These are phyloP conservation scores for Malus domestica DNA, from an alignment of 306 rosid genomes.

Conservation along the genomic window DNA sequence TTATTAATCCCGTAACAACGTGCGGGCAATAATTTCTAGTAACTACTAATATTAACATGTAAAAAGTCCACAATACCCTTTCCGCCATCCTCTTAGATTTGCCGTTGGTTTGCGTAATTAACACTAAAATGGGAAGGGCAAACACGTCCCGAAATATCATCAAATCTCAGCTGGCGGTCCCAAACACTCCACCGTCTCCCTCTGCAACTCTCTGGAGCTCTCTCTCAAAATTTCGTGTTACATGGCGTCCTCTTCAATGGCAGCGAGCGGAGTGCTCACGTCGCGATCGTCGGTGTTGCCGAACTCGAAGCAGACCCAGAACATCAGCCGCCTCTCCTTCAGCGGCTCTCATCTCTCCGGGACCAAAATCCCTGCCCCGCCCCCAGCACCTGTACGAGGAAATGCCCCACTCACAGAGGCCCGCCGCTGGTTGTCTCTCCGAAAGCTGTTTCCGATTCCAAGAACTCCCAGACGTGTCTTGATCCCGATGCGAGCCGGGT, in stretches of 20 bases:
- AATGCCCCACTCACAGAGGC: not conserved
- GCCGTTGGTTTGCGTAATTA: no score
- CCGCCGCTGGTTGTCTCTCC: slow-evolving; percentile 58
- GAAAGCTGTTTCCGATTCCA: slow-evolving; percentile 84
- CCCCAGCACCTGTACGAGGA: not conserved
- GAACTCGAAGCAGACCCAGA: not conserved
- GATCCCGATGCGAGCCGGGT: slow-evolving; percentile 98
- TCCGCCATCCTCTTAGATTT: not conserved
- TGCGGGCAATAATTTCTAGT: no score
- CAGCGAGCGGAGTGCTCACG: slow-evolving; percentile 13
- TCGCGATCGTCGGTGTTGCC: not conserved
- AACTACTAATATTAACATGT: not conserved
- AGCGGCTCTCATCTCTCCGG: slow-evolving; percentile 16
- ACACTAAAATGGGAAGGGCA: not conserved
- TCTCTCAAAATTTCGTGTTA: not conserved
- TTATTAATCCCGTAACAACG: no score
- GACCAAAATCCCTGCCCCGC: slow-evolving; percentile 5
- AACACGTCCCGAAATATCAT: slow-evolving; percentile 4
- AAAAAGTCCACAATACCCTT: not conserved
- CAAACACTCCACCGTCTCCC: not conserved
- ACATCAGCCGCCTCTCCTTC: slow-evolving; percentile 9
- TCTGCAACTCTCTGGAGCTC: no score
- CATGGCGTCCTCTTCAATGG: slow-evolving; percentile 24
- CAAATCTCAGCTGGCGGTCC: not conserved
- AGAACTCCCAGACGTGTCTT: slow-evolving; percentile 85